Conservation (phyloP, 768 basidiomycete genomes). For the Kwoniella sp. region DNA sequence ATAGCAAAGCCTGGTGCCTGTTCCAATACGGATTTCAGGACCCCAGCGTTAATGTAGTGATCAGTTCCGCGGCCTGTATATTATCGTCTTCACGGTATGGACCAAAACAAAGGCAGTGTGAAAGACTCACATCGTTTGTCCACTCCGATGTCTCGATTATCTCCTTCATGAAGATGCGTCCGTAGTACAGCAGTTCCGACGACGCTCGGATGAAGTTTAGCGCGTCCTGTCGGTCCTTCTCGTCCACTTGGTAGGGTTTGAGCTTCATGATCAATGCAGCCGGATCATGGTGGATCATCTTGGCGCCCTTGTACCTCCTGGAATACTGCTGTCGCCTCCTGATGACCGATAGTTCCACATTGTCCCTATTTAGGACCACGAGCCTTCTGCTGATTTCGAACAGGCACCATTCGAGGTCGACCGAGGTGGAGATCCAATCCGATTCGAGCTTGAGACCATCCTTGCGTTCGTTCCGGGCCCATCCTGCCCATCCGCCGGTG, state of each 20-base stretch:
- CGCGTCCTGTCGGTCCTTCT: not conserved
- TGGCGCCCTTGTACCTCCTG: not conserved
- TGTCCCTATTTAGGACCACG: not conserved
- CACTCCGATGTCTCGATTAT: constrained; percentile 12
- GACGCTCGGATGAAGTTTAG: not conserved
- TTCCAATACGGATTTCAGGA: not conserved
- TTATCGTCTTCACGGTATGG: too few relatives aligned
- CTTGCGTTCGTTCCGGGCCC: not conserved
- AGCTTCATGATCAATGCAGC: not conserved
- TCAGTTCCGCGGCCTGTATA: too few relatives aligned
- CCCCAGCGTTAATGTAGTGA: not conserved
- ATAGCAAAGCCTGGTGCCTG: not conserved
- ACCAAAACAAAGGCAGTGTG: too few relatives aligned
- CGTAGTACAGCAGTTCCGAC: constrained; percentile 4
- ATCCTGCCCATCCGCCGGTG: constrained; percentile 11
- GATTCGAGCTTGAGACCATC: not conserved
- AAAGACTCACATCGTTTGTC: constrained; percentile 5
- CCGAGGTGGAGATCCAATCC: constrained; percentile 18
- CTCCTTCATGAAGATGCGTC: constrained; percentile 11
- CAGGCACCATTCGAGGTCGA: constrained; percentile 12
- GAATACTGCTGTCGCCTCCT: not conserved
- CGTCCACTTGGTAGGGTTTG: not conserved
- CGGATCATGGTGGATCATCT: not conserved
- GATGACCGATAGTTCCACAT: constrained; percentile 2
- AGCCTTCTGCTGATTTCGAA: constrained; percentile 17